Evolutionary conservation across 768 basidiomycete species (phyloP).

Genomic region (Boletus subparvulus): DNA sequence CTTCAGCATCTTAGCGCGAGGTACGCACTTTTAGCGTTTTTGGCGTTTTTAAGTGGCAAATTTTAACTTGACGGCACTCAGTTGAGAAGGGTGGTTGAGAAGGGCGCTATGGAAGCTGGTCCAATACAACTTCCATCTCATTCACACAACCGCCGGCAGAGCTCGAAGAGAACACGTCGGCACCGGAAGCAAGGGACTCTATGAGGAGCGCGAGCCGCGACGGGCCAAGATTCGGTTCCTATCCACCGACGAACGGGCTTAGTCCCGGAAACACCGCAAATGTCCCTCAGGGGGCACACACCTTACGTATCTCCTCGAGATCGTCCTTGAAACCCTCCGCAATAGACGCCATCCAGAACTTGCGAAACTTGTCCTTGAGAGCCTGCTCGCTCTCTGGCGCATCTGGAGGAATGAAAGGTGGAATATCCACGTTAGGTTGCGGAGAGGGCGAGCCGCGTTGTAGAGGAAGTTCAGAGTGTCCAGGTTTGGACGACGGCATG

Average conservation of each 20-base stretch:
- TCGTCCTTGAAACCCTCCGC: conserved; percentile 83
- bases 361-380: conserved; percentile 68
- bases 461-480: not conserved
- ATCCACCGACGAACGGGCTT: not conserved
- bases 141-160: conserved; percentile 40
- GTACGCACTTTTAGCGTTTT: not conserved
- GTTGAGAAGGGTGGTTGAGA: not conserved
- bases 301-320: conserved; percentile 81
- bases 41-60: not conserved
- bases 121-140: conserved; percentile 77
- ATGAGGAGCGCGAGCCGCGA: conserved; percentile 73
- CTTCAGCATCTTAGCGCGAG: not conserved
- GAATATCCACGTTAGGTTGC: conserved; percentile 35
- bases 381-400: conserved; percentile 45
- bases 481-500: not conserved
- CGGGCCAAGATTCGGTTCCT: conserved; percentile 68
- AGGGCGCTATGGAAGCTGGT: conserved; percentile 21
- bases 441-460: conserved; percentile 30
- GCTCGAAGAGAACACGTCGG: conserved; percentile 63
- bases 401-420: conserved; percentile 54
- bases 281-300: conserved; percentile 27
- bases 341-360: conserved; percentile 85
- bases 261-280: not conserved
- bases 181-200: conserved; percentile 78
- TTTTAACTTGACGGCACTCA: too few relatives aligned